Base-by-base conservation (phyloP, 2,329 filamentous ascomycete genomes). In the Neopestalotiopsis rosae region DNA sequence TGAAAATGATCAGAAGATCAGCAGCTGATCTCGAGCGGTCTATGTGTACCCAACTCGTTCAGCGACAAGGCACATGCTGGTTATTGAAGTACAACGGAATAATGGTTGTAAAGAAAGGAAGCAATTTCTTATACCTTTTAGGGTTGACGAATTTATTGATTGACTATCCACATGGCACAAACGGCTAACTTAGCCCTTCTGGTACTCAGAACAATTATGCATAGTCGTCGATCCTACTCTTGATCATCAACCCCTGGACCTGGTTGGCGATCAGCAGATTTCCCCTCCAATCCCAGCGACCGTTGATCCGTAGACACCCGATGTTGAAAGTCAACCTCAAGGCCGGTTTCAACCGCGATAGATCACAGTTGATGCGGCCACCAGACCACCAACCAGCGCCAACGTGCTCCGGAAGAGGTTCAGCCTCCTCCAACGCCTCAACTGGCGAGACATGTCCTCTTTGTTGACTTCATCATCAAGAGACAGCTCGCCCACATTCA, bases 381-480 rank as follows among this genome's bases (percentile, higher is more conserved):
- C 34, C 10, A 28, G 34, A 5, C 67, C 67, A 4, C 61, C 67
- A 1, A 45, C 49, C 49, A 68, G 17, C 12, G 67, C 42, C 10
- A 68, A 38, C 20, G 9, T 40, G 67, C 67, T 65, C 24, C 61
- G 28, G 32, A 61, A 7, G 9, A 65, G n/a, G 14, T 1, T 65
- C 32, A 65, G 42, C 20, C 34, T 42, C 49, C 32, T 68, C 67
- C 67, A 68, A 17, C 67, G 61, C 34, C 14, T 59, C 42, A 65
- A 10, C 61, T 57, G 52, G 34, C n/a, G n/a, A 12, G 28, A 14
- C 13, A 67, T 2, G 20, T 3, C 24, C 62, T 56, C 64, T 9
- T 57, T 57, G 34, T 66, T 10, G 1, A 5, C 45, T 1, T 61
- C 52, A 2, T 1, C 9, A 0, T 57, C 45, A 10, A 10, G n/a